These are phyloP conservation scores for Blastomyces emzantsi DNA, from an alignment of 2,329 filamentous ascomycete genomes.

Conservation along the genomic window DNA sequence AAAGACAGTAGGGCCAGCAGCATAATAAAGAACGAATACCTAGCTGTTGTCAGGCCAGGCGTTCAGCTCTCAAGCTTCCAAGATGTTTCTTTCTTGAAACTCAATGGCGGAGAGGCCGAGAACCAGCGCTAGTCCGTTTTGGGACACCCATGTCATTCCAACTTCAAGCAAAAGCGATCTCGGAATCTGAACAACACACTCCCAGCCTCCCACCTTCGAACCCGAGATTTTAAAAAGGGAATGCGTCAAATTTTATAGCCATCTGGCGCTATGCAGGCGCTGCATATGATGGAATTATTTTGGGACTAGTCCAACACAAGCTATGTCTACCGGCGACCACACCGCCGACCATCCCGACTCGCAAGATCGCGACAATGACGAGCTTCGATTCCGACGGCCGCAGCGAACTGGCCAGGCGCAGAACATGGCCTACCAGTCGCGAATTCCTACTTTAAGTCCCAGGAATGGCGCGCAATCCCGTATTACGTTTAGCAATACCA, in stretches of 20 bases:
- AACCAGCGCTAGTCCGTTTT: slow-evolving; percentile 13
- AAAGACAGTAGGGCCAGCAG: neutral
- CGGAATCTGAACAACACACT: neutral
- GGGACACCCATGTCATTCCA: slow-evolving; percentile 3
- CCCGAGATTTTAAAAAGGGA: neutral
- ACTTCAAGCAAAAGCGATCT: slow-evolving; percentile 9
- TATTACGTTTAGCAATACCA: slow-evolving; percentile 29
- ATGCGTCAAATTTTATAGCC: slow-evolving; percentile 5
- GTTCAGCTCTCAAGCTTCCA: neutral
- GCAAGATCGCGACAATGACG: slow-evolving; percentile 19
- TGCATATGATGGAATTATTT: slow-evolving; percentile 5
- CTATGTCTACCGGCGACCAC: slow-evolving; percentile 29
- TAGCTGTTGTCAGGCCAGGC: neutral
- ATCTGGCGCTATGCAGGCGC: slow-evolving; percentile 5
- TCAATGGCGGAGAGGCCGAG: slow-evolving; percentile 5
- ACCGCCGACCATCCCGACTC: slow-evolving; percentile 21
- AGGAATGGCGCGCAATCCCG: slow-evolving; percentile 24
- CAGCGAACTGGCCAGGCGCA: slow-evolving; percentile 20
- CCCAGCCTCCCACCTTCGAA: neutral
- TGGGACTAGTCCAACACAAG: slow-evolving; percentile 11
- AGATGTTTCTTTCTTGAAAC: neutral
- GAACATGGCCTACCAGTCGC: slow-evolving; percentile 24
- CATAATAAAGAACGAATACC: neutral
- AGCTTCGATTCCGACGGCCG: slow-evolving; percentile 28
- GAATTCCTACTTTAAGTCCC: slow-evolving; percentile 23